These are phyloP conservation scores for Gremmenia infestans DNA, from an alignment of 2,329 filamentous ascomycete species.

Conservation along the genomic window DNA sequence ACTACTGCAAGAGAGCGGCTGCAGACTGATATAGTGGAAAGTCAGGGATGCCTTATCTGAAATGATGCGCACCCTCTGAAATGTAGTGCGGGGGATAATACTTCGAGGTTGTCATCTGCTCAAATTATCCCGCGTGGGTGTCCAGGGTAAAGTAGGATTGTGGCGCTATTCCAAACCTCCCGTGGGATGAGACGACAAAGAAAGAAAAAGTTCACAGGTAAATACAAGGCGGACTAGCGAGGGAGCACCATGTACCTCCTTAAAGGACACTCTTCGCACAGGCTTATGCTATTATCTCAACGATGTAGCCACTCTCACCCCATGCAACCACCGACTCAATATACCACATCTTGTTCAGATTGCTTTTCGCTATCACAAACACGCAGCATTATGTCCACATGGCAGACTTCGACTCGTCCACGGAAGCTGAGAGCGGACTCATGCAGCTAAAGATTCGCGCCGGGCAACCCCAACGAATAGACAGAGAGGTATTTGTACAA, in stretches of 20 bases:
- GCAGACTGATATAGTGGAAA: not conserved
- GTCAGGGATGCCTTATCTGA: not conserved
- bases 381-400: conserved; percentile 10
- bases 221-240: not conserved
- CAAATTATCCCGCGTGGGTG: not conserved
- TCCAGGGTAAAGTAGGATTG: not conserved
- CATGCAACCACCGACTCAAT: not conserved
- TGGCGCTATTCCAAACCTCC: not conserved
- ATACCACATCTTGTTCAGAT: not conserved
- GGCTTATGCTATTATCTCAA: not conserved
- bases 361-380: not conserved
- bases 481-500: not conserved
- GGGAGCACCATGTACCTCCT: not conserved
- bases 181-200: not conserved
- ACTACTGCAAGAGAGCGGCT: not conserved
- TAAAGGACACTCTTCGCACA: not conserved
- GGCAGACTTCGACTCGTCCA: conserved; percentile 6
- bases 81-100: not conserved
- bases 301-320: not conserved
- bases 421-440: not conserved
- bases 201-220: not conserved
- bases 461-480: not conserved
- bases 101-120: not conserved
- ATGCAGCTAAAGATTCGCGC: not conserved
- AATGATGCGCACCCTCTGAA: not conserved